A percentile compares a stretch with the other conserved stretches of the same genome.
These are phyloP conservation scores for Colletotrichum endophyticum DNA, from an alignment of 2,329 filamentous ascomycete genomes.

Conservation along the genomic window DNA sequence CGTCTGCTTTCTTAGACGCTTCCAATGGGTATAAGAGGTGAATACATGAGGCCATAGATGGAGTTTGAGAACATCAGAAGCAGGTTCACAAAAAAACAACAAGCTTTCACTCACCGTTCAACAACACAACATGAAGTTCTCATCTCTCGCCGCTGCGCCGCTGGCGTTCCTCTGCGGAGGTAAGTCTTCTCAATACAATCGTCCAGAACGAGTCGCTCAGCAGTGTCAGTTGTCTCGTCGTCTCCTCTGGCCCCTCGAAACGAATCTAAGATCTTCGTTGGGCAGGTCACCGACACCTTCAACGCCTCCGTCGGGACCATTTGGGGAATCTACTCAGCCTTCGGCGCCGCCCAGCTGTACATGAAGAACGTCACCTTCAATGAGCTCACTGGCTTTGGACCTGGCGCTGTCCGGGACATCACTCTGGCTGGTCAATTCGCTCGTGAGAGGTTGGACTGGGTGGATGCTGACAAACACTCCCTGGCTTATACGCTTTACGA, in stretches of 20 bases:
- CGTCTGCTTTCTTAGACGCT: fast-evolving
- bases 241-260: not conserved
- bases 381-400: not conserved
- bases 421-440: fast-evolving
- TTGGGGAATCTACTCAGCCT: not conserved
- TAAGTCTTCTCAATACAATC: not conserved
- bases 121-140: not conserved
- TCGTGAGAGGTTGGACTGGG: not conserved
- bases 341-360: not conserved
- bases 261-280: not conserved
- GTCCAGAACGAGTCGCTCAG: too few species aligned
- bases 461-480: not conserved
- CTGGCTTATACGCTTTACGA: not conserved
- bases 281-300: not conserved
- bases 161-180: not conserved
- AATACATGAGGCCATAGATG: not conserved
- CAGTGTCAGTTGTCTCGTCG: not conserved
- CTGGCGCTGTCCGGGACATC: not conserved
- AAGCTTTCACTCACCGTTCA: not conserved
- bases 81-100: not conserved
- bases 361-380: not conserved
- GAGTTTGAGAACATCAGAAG: fast-evolving
- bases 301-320: not conserved
- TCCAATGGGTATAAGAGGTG: not conserved
- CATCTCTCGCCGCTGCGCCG: not conserved